These are phyloP conservation scores for Quercus ilex DNA, from an alignment of 306 rosid species.

Conservation along the genomic window DNA sequence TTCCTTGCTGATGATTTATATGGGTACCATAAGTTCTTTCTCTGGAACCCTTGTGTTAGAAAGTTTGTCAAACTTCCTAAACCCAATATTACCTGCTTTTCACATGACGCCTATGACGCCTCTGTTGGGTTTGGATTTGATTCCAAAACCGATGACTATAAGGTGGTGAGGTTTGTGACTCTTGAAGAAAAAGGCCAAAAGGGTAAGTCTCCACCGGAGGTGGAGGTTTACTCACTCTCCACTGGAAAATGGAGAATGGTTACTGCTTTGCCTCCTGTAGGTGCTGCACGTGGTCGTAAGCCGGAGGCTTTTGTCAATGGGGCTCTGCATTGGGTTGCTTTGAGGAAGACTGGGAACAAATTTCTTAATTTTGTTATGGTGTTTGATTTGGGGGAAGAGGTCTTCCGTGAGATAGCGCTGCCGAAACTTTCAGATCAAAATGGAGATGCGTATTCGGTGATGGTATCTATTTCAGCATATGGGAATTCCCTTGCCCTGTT, in stretches of 20 bases:
- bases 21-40: background rate
- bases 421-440: background rate
- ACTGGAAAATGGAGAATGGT: background rate
- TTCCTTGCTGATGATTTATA: background rate
- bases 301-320: background rate
- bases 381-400: background rate
- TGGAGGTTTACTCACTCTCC: background rate
- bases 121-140: slow-evolving; percentile 9
- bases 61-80: background rate
- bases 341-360: background rate
- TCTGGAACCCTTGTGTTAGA: slow-evolving; percentile 10
- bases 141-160: background rate
- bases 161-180: background rate
- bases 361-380: background rate
- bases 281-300: background rate
- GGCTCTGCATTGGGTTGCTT: background rate
- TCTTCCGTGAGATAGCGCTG: background rate
- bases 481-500: background rate
- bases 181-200: background rate
- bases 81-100: background rate
- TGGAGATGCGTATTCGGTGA: background rate
- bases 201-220: no score
- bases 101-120: background rate
- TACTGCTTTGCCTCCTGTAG: background rate
- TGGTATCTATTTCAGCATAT: background rate